A percentile compares a stretch with the other conserved stretches of the same genome.
phyloP scores from a whole-genome alignment of 441 rosid genomes.

The Isatis lusitanica region DNA sequence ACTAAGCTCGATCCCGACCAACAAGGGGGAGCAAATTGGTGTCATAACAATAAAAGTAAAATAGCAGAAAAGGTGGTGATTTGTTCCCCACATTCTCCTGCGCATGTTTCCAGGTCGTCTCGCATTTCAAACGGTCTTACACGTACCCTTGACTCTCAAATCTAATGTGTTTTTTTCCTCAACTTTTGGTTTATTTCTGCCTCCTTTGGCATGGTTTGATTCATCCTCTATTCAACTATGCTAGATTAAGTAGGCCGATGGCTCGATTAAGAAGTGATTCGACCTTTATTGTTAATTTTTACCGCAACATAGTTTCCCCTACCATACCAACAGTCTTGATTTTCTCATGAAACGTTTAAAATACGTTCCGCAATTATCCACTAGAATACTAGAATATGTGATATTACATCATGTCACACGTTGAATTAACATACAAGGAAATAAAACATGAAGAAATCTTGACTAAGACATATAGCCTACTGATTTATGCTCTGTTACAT shows the following conservation, averaged over 20 bases:
- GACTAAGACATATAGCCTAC: not conserved
- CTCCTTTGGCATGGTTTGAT: too few relatives aligned
- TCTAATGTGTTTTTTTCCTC: not conserved
- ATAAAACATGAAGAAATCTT: not conserved
- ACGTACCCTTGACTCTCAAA: not conserved
- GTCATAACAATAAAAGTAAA: not conserved
- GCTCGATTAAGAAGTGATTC: too few relatives aligned
- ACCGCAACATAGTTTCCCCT: not conserved
- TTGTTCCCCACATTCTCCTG: conserved; percentile 25
- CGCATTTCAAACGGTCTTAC: conserved; percentile 19
- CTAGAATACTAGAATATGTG: too few relatives aligned
- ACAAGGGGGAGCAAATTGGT: not conserved
- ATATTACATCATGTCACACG: not conserved
- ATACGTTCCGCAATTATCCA: too few relatives aligned
- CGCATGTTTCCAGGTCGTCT: conserved; percentile 22
- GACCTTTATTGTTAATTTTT: too few relatives aligned
- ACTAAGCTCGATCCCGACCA: not conserved
- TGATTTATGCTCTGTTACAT: not conserved
- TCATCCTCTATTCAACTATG: too few relatives aligned
- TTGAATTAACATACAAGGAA: not conserved
- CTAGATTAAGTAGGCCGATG: too few relatives aligned
- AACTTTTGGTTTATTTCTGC: too few relatives aligned
- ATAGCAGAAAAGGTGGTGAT: conserved; percentile 9
- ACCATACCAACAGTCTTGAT: not conserved
- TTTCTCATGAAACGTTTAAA: not conserved